Base-by-base conservation (phyloP, 306 rosid genomes). In the Herpetospermum pedunculosum region DNA sequence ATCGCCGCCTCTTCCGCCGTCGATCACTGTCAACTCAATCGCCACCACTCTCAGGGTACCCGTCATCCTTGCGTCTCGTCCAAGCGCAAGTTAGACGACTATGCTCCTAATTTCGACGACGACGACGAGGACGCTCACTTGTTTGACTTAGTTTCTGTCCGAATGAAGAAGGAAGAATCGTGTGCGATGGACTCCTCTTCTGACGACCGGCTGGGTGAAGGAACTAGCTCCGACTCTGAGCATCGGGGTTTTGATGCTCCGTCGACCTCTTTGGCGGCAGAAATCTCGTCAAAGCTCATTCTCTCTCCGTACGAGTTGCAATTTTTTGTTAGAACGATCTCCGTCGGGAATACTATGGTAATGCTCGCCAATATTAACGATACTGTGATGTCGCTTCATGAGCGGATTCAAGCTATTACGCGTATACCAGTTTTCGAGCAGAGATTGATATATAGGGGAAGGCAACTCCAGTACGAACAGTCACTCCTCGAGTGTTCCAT, bases 71-170 rank as follows among this genome's bases (percentile, higher is more conserved):
- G 89, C 29, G 77, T 74, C 40, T 75, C 92, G 2, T 77, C 92
- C 1, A 93, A 93, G 74, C 93, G 98, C 6, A 93, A 93, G 78
- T 81, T 87, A 41, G 92, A 83, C 74, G 92, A 90, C 46, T 86
- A 83, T 72, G 82, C 80, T 12, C 80, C 89, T 18, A 46, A 77
- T 73, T 77, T 75, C 74, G 85, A 81, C 41, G 88, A 81, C 29
- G 86, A 84, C 7, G 90, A 79, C 54, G 85, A 57, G 58, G 85
- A 76, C 78, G 73, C 44, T 67, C 72, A 70, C 14, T 46, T 68
- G n/a, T 40, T 78, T 12, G 96, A 89, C 83, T 73, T 88, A 80
- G 84, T 86, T 11, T 79, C 85, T 8, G 89, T 82, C 21, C 87
- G 91, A 65, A 91, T 86, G 98, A 81, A 88, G 80, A 89, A 75